These are phyloP conservation scores for Kazachstania martiniae DNA, from an alignment of 805 yeast genomes.

Conservation along the genomic window DNA sequence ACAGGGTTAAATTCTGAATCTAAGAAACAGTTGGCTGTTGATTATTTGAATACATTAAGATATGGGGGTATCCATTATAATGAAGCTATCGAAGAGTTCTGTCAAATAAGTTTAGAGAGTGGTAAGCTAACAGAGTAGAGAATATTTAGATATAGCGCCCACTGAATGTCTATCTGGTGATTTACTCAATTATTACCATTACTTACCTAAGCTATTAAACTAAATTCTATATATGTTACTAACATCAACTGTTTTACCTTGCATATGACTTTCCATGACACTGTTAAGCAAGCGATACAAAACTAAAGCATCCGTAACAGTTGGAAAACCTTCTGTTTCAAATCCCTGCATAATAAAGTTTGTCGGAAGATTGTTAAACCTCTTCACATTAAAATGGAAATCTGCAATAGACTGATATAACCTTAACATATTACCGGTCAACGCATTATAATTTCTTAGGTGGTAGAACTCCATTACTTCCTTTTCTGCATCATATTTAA, in stretches of 20 bases:
- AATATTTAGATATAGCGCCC: not conserved
- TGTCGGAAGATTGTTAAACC: too few relatives aligned
- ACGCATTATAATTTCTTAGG: conserved; percentile 14
- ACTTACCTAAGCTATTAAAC: too few relatives aligned
- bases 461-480: conserved; percentile 16
- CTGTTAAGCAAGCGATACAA: conserved; percentile 9
- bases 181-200: too few relatives aligned
- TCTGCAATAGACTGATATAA: conserved; percentile 13
- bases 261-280: conserved; percentile 9
- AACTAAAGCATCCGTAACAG: conserved; percentile 13
- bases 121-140: too few relatives aligned
- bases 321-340: conserved; percentile 12
- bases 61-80: conserved; percentile 52
- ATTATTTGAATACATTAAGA: conserved; percentile 46
- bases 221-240: conserved; percentile 4
- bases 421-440: conserved; percentile 13
- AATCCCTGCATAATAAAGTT: conserved; percentile 10
- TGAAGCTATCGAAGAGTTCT: conserved; percentile 54
- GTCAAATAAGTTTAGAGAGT: conserved; percentile 21
- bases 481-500: conserved; percentile 6
- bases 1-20: conserved; percentile 23
- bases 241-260: conserved; percentile 5
- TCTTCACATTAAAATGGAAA: conserved; percentile 6
- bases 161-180: too few relatives aligned
- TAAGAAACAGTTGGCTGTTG: conserved; percentile 42